Conservation (phyloP, 2,329 filamentous ascomycete species). For the Trichoderma sp. region DNA sequence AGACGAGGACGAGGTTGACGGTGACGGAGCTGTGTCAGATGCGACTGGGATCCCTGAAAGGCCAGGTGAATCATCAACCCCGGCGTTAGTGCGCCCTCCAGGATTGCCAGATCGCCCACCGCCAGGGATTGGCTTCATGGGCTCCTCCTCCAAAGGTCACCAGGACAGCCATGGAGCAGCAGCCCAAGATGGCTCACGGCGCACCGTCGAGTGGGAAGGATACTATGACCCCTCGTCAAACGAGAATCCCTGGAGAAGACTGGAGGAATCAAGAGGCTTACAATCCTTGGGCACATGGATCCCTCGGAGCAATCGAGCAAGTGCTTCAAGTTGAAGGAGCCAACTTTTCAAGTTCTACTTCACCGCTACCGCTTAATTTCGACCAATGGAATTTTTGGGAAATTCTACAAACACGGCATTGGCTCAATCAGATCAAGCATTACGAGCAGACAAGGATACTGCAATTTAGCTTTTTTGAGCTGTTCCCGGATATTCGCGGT, state of each 20-base stretch:
- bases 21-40: constrained; percentile 12
- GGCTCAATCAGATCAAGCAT: neutral
- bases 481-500: neutral
- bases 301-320: constrained; percentile 14
- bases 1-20: constrained; percentile 33
- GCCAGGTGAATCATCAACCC: constrained; percentile 10
- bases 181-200: constrained; percentile 9
- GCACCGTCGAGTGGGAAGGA: constrained; percentile 58
- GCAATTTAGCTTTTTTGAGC: neutral
- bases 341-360: neutral
- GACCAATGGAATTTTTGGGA: neutral
- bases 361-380: neutral
- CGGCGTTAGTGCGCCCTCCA: constrained; percentile 36
- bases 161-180: constrained; percentile 5
- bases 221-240: constrained; percentile 72
- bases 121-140: constrained; percentile 18
- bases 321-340: neutral
- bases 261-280: constrained; percentile 53
- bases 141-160: constrained; percentile 10
- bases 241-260: constrained; percentile 69
- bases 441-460: neutral
- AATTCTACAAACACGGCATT: neutral
- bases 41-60: neutral
- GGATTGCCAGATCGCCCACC: constrained; percentile 38
- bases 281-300: constrained; percentile 50